Evolutionary conservation across 1,284 basidiomycete genomes (phyloP).

Genomic region (Apiotrichum siamense): DNA sequence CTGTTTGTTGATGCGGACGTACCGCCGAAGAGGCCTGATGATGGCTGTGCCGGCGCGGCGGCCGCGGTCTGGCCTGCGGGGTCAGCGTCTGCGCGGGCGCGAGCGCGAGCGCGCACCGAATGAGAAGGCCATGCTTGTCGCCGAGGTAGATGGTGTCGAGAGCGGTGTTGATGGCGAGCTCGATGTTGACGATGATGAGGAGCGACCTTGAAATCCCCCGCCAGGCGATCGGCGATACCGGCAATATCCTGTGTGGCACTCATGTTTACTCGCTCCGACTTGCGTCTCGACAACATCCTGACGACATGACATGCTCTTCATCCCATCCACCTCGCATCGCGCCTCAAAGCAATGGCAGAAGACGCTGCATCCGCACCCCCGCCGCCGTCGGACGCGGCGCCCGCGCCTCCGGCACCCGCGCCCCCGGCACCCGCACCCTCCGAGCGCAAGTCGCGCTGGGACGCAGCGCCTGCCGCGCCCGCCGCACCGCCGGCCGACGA

Average conservation of each 20-base stretch:
- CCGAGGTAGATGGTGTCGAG: background rate
- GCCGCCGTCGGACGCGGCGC: background rate
- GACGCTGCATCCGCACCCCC: background rate
- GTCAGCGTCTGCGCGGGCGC: too few relatives aligned
- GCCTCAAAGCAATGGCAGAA: background rate
- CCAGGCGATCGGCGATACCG: background rate
- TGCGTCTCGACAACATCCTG: background rate
- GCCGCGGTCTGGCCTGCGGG: background rate
- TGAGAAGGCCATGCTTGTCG: slow-evolving; percentile 21
- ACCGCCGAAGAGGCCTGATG: slow-evolving; percentile 18
- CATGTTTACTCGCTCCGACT: background rate
- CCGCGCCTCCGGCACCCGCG: background rate
- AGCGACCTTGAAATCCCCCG: background rate
- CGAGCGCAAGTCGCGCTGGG: slow-evolving; percentile 20
- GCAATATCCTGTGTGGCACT: slow-evolving; percentile 11
- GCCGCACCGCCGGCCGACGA: slow-evolving; percentile 49
- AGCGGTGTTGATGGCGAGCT: background rate
- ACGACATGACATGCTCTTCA: background rate
- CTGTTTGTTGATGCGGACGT: background rate
- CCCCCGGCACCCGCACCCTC: background rate
- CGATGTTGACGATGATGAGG: background rate
- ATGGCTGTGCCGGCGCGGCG: slow-evolving; percentile 9
- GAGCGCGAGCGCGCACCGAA: slow-evolving; percentile 17
- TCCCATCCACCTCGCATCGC: slow-evolving; percentile 2
- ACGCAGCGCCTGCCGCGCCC: slow-evolving; percentile 18